These are phyloP conservation scores for Fusarium cicatricum DNA, from an alignment of 2,329 filamentous ascomycete genomes.

Conservation along the genomic window DNA sequence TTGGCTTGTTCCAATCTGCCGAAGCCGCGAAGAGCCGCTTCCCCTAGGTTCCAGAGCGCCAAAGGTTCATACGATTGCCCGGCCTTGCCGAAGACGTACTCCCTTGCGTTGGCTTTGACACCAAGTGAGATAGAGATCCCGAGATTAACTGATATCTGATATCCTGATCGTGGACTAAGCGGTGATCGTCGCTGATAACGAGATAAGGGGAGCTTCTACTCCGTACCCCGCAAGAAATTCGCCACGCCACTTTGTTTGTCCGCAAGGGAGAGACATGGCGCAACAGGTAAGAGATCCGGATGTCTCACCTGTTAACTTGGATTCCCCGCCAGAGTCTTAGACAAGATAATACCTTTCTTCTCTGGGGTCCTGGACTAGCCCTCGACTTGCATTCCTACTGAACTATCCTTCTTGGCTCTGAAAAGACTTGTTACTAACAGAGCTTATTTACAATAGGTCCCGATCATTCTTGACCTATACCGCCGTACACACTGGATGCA, in stretches of 20 bases:
- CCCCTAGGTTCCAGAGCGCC: background rate
- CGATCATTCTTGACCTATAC: too few relatives aligned
- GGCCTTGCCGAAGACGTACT: background rate
- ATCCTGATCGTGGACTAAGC: background rate
- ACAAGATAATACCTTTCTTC: too few relatives aligned
- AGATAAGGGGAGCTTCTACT: constrained; percentile 13
- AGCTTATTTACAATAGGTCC: too few relatives aligned
- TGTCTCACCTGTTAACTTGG: background rate
- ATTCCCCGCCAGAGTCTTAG: too few relatives aligned
- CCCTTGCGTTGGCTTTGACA: background rate
- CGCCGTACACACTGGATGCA: too few relatives aligned
- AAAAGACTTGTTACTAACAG: too few relatives aligned
- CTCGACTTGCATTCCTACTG: too few relatives aligned
- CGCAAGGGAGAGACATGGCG: background rate
- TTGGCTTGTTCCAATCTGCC: background rate
- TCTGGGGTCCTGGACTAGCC: too few relatives aligned
- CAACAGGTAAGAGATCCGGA: constrained; percentile 27
- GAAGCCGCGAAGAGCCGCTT: constrained; percentile 22
- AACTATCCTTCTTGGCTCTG: too few relatives aligned
- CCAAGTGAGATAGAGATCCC: constrained; percentile 24
- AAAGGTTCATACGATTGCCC: background rate
- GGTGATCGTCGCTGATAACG: constrained; percentile 24
- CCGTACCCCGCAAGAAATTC: background rate
- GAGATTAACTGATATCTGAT: background rate
- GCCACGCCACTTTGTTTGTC: background rate